phyloP scores from a whole-genome alignment of 768 basidiomycete genomes.

The Podaxis sp. region DNA sequence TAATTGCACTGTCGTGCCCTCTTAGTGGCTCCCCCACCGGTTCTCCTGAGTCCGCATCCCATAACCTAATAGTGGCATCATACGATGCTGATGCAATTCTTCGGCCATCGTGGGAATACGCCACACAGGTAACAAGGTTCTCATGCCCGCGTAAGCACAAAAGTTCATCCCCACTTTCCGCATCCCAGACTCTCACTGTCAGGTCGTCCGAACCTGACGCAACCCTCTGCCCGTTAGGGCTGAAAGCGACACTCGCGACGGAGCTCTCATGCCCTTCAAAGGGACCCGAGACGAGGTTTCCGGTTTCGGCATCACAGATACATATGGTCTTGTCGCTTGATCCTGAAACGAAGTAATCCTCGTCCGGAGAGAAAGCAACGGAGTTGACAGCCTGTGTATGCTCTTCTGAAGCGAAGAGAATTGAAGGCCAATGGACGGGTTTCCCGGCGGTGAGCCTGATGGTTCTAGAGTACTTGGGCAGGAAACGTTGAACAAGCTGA shows the following conservation, averaged over 20 bases:
- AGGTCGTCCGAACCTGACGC: slow-evolving; percentile 22
- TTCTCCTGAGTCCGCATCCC: slow-evolving; percentile 13
- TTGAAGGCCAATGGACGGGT: slow-evolving; percentile 20
- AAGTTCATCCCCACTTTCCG: slow-evolving; percentile 11
- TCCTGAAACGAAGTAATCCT: slow-evolving; percentile 25
- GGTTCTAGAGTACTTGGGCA: slow-evolving; percentile 14
- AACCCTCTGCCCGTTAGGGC: slow-evolving; percentile 25
- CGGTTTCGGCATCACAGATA: slow-evolving; percentile 19
- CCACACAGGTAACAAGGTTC: slow-evolving; percentile 19
- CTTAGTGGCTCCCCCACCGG: slow-evolving; percentile 25
- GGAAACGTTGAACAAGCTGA: slow-evolving; percentile 18
- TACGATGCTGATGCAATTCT: slow-evolving; percentile 6
- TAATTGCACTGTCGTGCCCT: slow-evolving; percentile 4
- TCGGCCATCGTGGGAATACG: slow-evolving; percentile 22
- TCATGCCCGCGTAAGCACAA: slow-evolving; percentile 7
- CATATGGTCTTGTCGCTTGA: slow-evolving; percentile 27
- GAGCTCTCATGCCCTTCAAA: slow-evolving; percentile 21
- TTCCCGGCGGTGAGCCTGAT: slow-evolving; percentile 16
- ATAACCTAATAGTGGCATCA: slow-evolving; percentile 9
- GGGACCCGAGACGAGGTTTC: slow-evolving; percentile 14
- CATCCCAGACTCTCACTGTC: slow-evolving; percentile 24
- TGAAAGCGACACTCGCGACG: slow-evolving; percentile 26
- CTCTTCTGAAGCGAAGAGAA: slow-evolving; percentile 18
- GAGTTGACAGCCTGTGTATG: slow-evolving; percentile 13
- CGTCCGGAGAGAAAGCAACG: slow-evolving; percentile 29